Base-by-base conservation (phyloP, 1,139 yeast genomes). In the Suhomyces wounanorum region DNA sequence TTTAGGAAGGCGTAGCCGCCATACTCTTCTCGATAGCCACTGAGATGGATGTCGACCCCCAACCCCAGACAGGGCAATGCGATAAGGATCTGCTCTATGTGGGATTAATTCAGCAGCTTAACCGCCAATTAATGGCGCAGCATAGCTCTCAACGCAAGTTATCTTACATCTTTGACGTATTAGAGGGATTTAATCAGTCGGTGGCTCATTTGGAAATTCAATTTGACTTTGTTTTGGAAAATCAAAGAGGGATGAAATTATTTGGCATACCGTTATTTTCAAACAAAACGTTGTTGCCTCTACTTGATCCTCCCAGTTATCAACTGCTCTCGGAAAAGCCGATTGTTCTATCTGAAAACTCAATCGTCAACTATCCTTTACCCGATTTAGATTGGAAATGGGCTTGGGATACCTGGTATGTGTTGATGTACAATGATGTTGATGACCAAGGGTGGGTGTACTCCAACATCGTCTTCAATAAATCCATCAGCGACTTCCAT, bases 381-480 rank as follows among this genome's bases (percentile, higher is more conserved):
- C 94, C 95, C 0, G 89, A 84, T 54, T 70, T 81, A 40, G 66
- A 77, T 48, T 87, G 94, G 95, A 66, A 67, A 51, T 87, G 95
- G 95, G 63, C 69, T 25, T 87, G 95, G 95, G 74, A 75, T 36
- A 66, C 73, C 30, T 87, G 94, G 95, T 84, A 84, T 59, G 82
- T 85, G 10, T 75, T 85, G 56, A 87, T 87, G 95, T 69, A 80
- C 33, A 75, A 78, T 43, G 91, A 87, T 59, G 80, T 85, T 14
- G 95, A 87, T 63, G 90, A 85, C 56, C 87, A 84, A 56, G 95
- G 95, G 1, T 87, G 95, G 94, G 66, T 81, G 23, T 87, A 87
- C 61, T 77, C 86, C 37, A 67, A 73, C 56, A 54, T 75, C 2
- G 58, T 75, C 31, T 85, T 84, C 59, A 68, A 73, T 57, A 56